Conservation (phyloP, 495 filamentous ascomycete species). For the Ascobolus immersus region DNA sequence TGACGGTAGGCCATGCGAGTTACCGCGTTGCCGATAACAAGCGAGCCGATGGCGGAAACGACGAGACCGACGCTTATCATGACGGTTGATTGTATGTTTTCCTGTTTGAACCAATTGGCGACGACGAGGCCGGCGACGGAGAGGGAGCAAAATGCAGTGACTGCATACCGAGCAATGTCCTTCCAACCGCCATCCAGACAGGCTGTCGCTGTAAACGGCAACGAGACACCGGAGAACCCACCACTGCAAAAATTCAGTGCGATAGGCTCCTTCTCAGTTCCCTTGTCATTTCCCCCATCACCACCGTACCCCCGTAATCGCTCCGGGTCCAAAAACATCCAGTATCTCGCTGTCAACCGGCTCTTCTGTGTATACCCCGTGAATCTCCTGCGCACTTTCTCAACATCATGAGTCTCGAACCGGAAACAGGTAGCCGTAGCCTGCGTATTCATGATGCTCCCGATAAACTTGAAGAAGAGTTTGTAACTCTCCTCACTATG, state of each 20-base stretch:
- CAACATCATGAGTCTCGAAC: too few relatives aligned
- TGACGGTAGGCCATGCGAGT: conserved; percentile 1
- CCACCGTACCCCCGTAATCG: too few relatives aligned
- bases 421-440: too few relatives aligned
- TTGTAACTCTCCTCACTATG: background rate
- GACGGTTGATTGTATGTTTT: background rate
- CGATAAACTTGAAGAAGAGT: background rate
- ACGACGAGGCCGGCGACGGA: conserved; percentile 2
- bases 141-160: background rate
- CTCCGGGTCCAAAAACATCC: background rate
- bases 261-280: too few relatives aligned
- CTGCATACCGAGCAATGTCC: background rate
- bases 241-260: too few relatives aligned
- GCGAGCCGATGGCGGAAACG: conserved; percentile 4
- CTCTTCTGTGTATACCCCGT: too few relatives aligned
- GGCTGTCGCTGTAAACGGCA: conserved; percentile 3
- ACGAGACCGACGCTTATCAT: conserved; percentile 1
- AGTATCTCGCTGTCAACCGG: conserved; percentile 1
- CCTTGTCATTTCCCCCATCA: too few relatives aligned
- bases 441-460: background rate
- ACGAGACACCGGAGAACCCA: conserved; percentile 4
- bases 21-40: conserved; percentile 4
- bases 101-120: background rate
- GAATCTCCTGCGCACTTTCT: too few relatives aligned
- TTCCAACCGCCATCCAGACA: conserved; percentile 2